Conservation (phyloP, 768 basidiomycete species). For the Mycena vulgaris region DNA sequence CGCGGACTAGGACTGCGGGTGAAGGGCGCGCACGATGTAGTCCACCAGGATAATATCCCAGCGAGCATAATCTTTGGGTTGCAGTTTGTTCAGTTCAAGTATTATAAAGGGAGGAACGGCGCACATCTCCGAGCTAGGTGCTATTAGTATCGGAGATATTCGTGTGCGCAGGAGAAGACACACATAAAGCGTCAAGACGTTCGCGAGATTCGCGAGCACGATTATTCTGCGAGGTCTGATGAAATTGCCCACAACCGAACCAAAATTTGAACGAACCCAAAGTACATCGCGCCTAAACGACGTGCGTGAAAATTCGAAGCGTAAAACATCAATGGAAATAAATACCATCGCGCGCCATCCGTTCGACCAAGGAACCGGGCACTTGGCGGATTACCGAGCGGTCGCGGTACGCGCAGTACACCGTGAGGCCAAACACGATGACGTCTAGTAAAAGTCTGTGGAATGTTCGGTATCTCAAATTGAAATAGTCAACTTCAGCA, state of each 20-base stretch:
- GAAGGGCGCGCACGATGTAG: not conserved
- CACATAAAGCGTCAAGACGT: not conserved
- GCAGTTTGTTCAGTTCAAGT: not conserved
- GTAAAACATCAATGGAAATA: not conserved
- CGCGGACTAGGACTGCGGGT: not conserved
- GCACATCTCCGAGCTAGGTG: not conserved
- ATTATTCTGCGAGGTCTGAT: not conserved
- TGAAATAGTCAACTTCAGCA: not conserved
- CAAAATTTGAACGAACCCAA: not conserved
- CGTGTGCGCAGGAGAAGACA: not conserved
- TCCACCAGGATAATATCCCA: not conserved
- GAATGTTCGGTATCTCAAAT: not conserved
- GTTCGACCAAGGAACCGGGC: not conserved
- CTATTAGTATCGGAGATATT: not conserved
- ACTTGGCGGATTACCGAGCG: not conserved
- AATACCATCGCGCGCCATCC: not conserved
- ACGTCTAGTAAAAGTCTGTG: conserved; percentile 17
- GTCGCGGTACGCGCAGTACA: conserved; percentile 21
- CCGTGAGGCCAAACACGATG: conserved; percentile 28
- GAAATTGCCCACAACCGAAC: not conserved
- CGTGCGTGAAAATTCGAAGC: not conserved
- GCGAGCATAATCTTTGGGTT: not conserved
- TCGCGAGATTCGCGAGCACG: not conserved
- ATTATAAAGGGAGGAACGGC: not conserved
- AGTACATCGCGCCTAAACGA: not conserved